phyloP scores from a whole-genome alignment of 768 basidiomycete species.

The Tylopilus felleus region DNA sequence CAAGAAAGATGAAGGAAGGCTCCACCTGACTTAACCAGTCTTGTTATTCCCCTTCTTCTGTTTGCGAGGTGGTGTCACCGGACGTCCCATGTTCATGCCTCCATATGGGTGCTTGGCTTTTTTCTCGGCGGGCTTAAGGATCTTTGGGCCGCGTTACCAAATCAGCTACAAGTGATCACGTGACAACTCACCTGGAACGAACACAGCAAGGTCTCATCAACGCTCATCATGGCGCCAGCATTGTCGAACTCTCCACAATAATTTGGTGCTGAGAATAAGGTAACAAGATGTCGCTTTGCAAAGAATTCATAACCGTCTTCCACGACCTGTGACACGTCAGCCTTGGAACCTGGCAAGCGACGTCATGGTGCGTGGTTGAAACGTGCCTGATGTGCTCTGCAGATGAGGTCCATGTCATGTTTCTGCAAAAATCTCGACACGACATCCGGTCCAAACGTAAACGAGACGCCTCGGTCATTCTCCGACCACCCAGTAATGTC shows the following conservation, averaged over 20 bases:
- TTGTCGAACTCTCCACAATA: slow-evolving; percentile 98
- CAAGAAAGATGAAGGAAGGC: slow-evolving; percentile 27
- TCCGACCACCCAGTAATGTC: slow-evolving; percentile 99
- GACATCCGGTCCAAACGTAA: slow-evolving; percentile 98
- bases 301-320: slow-evolving; percentile 99
- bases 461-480: slow-evolving; percentile 98
- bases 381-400: slow-evolving; percentile 93
- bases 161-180: background rate
- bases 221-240: slow-evolving; percentile 99
- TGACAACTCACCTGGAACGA: slow-evolving; percentile 83
- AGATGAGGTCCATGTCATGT: slow-evolving; percentile 99
- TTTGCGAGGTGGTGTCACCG: slow-evolving; percentile 95
- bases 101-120: slow-evolving; percentile 92
- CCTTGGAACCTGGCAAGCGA: slow-evolving; percentile 1
- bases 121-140: slow-evolving; percentile 98
- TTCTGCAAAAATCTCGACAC: slow-evolving; percentile 98
- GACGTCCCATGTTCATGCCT: slow-evolving; percentile 81
- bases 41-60: slow-evolving; percentile 95
- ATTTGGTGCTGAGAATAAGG: slow-evolving; percentile 94
- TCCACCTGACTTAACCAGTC: slow-evolving; percentile 40
- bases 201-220: slow-evolving; percentile 94
- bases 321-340: slow-evolving; percentile 63
- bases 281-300: slow-evolving; percentile 95
- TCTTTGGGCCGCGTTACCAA: slow-evolving; percentile 45
- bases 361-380: slow-evolving; percentile 10